A percentile compares a stretch with the other conserved stretches of the same genome.
Evolutionary conservation across 2,329 filamentous ascomycete genomes (phyloP).

Genomic region (Verticillium nonalfalfae): DNA sequence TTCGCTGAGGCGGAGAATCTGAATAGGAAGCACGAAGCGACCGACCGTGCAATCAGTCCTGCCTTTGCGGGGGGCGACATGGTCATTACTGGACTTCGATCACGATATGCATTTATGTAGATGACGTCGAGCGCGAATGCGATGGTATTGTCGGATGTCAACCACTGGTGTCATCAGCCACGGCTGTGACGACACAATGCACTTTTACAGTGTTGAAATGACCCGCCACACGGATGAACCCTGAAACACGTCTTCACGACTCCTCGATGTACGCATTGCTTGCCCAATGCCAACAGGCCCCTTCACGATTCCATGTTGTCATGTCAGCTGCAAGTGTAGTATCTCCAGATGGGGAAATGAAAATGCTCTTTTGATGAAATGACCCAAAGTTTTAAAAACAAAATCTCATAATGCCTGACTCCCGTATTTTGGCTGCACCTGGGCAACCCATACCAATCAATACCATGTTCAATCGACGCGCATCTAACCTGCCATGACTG

Average conservation of each 20-base stretch:
- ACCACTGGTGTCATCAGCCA: not conserved
- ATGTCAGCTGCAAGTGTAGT: too few species aligned
- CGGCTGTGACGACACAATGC: not conserved
- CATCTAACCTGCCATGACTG: not conserved
- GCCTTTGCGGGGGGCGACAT: not conserved
- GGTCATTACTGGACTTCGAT: not conserved
- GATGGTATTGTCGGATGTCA: not conserved
- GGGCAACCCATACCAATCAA: not conserved
- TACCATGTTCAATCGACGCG: not conserved
- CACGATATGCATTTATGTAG: not conserved
- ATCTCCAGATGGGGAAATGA: not conserved
- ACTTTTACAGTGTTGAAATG: not conserved
- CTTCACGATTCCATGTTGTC: too few species aligned
- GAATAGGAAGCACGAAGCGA: conserved; percentile 47
- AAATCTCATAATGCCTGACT: not conserved
- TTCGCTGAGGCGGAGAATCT: conserved; percentile 28
- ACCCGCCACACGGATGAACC: not conserved
- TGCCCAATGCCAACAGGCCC: too few species aligned
- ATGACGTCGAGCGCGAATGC: not conserved
- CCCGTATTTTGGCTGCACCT: not conserved
- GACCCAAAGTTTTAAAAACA: not conserved
- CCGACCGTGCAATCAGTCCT: conserved; percentile 20
- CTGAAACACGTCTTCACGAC: too few species aligned
- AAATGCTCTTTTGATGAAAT: not conserved
- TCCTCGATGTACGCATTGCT: too few species aligned